phyloP scores from a whole-genome alignment of 208 protist genomes.

The Phytomonas francai region DNA sequence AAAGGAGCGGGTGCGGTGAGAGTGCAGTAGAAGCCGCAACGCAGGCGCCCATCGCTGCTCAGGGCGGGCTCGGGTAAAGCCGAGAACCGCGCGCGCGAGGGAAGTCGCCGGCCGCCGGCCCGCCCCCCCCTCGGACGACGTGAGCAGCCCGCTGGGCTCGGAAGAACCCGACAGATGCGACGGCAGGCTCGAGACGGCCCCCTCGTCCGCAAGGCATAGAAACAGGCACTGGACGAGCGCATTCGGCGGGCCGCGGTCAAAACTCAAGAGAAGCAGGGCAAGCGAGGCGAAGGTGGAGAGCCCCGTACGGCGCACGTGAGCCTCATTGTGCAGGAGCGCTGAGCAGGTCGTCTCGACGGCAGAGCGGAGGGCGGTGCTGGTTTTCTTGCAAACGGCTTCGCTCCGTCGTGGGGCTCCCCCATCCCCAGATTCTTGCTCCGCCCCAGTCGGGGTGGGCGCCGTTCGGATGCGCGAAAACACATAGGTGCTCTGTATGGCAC shows the following conservation, averaged over 20 bases:
- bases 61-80: slow-evolving; percentile 19
- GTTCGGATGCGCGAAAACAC: no score
- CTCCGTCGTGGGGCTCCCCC: no score
- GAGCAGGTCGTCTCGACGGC: slow-evolving; percentile 47
- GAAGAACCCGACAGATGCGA: no score
- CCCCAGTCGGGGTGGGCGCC: no score
- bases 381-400: not conserved
- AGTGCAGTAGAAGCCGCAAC: slow-evolving; percentile 27
- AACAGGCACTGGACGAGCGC: slow-evolving; percentile 66
- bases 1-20: slow-evolving; percentile 18
- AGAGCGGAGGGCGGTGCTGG: slow-evolving; percentile 21
- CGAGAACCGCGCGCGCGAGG: slow-evolving; percentile 1
- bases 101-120: not conserved
- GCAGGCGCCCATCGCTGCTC: slow-evolving; percentile 33
- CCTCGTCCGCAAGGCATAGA: slow-evolving; percentile 39
- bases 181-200: not conserved
- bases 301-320: slow-evolving; percentile 50
- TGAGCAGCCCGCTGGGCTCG: no score
- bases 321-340: slow-evolving; percentile 43
- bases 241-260: slow-evolving; percentile 29
- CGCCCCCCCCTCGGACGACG: no score
- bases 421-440: no score
- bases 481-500: no score
- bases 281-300: slow-evolving; percentile 30
- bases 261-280: slow-evolving; percentile 17